phyloP scores from a whole-genome alignment of 2,329 filamentous ascomycete genomes.

The Macroventuria anomochaeta region DNA sequence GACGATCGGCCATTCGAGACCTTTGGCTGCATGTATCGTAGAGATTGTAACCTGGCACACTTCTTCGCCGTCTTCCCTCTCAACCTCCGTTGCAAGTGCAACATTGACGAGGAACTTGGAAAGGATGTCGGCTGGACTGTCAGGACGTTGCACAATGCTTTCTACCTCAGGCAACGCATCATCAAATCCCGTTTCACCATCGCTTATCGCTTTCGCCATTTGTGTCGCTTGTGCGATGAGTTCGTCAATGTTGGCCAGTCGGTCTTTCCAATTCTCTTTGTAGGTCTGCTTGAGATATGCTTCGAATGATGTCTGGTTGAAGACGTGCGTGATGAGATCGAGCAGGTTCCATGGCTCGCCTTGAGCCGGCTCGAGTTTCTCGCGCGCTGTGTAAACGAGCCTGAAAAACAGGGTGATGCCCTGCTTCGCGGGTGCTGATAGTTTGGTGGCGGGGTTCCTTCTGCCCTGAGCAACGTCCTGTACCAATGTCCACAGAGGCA shows the following conservation, averaged over 20 bases:
- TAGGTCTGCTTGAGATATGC: slow-evolving; percentile 76
- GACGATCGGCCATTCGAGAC: slow-evolving; percentile 93
- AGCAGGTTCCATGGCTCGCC: slow-evolving; percentile 48
- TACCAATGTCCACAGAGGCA: slow-evolving; percentile 79
- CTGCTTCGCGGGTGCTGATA: slow-evolving; percentile 62
- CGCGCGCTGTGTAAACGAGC: slow-evolving; percentile 63
- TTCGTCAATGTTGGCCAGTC: slow-evolving; percentile 90
- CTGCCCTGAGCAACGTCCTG: slow-evolving; percentile 63
- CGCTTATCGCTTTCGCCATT: slow-evolving; percentile 59
- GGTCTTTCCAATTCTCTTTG: slow-evolving; percentile 67
- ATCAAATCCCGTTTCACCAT: slow-evolving; percentile 50
- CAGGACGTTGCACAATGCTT: slow-evolving; percentile 67
- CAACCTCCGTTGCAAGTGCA: slow-evolving; percentile 73
- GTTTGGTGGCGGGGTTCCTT: slow-evolving; percentile 58
- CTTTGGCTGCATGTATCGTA: slow-evolving; percentile 95
- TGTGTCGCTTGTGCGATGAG: slow-evolving; percentile 81
- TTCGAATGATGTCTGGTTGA: slow-evolving; percentile 73
- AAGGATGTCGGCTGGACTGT: slow-evolving; percentile 67
- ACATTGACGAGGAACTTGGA: slow-evolving; percentile 89
- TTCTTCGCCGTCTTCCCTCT: slow-evolving; percentile 65
- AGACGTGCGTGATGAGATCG: slow-evolving; percentile 62
- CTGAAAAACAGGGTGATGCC: slow-evolving; percentile 66
- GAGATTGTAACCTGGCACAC: slow-evolving; percentile 81
- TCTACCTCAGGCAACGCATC: slow-evolving; percentile 71
- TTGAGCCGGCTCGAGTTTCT: slow-evolving; percentile 59